Conservation (phyloP, 257 asterid genomes). For the Schizonepeta tenuifolia region DNA sequence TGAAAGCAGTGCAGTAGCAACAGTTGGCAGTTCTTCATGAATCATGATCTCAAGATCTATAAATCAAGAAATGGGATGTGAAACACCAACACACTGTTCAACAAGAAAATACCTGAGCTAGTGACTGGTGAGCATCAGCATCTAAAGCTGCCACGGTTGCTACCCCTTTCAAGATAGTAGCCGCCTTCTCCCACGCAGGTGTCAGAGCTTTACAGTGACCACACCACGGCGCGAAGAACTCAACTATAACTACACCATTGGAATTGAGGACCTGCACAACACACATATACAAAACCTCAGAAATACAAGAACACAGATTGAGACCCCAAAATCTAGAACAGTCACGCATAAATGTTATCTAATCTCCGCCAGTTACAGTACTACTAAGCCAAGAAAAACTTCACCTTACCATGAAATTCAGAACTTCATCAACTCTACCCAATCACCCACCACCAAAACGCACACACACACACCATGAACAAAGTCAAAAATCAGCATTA, state of each 20-base stretch:
- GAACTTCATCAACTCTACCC: constrained; percentile 5
- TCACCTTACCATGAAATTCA: background rate
- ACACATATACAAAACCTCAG: constrained; percentile 26
- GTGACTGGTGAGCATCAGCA: constrained; percentile 91
- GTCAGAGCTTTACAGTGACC: constrained; percentile 95
- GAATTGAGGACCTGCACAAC: constrained; percentile 78
- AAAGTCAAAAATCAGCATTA: background rate
- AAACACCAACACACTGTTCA: background rate
- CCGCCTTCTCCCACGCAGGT: constrained; percentile 93
- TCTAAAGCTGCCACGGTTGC: constrained; percentile 94
- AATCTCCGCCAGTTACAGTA: constrained; percentile 5
- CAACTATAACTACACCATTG: constrained; percentile 84
- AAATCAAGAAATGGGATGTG: background rate
- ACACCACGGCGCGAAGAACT: constrained; percentile 98
- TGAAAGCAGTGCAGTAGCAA: background rate
- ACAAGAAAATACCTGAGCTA: constrained; percentile 72
- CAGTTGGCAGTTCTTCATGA: constrained; percentile 14
- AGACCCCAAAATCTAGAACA: constrained; percentile 13
- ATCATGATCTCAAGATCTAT: constrained; percentile 17
- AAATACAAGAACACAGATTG: constrained; percentile 14
- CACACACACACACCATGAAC: background rate
- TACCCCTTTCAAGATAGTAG: constrained; percentile 83
- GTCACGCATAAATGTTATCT: background rate
- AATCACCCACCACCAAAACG: background rate
- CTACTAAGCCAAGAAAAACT: background rate